Conservation (phyloP, 352 stramenopile genomes). For the Stramenopiles sp. region DNA sequence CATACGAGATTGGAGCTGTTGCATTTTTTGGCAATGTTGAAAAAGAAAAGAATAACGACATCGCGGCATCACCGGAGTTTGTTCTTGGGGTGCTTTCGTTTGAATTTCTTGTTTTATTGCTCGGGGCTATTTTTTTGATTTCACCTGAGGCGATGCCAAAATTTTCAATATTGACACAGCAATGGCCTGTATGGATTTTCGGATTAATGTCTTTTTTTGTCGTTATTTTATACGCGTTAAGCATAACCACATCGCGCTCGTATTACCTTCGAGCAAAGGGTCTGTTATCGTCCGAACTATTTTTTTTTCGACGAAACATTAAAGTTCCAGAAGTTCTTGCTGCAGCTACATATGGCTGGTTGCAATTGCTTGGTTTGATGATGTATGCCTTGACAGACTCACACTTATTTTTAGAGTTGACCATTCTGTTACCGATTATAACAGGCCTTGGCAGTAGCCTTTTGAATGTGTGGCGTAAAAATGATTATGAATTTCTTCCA, state of each 20-base stretch:
- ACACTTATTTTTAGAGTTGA: conserved; percentile 47
- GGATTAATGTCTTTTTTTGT: conserved; percentile 50
- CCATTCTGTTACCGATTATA: conserved; percentile 43
- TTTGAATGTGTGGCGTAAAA: conserved; percentile 45
- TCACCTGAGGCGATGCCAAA: conserved; percentile 28
- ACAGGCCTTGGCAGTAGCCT: conserved; percentile 46
- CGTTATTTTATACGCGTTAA: conserved; percentile 44
- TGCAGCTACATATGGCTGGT: conserved; percentile 41
- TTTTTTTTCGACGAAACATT: conserved; percentile 36
- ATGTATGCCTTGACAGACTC: conserved; percentile 46
- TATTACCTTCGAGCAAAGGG: conserved; percentile 54
- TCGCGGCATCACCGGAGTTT: conserved; percentile 50
- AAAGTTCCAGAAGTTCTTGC: conserved; percentile 50
- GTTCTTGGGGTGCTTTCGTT: conserved; percentile 52
- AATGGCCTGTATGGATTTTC: conserved; percentile 59
- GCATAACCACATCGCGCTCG: conserved; percentile 41
- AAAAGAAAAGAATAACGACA: conserved; percentile 36
- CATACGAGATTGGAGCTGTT: conserved; percentile 46
- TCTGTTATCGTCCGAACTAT: conserved; percentile 42
- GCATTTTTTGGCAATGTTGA: conserved; percentile 52
- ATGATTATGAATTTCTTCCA: conserved; percentile 46
- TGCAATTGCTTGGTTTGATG: conserved; percentile 52
- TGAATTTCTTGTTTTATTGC: conserved; percentile 52
- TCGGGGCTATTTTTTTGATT: conserved; percentile 40
- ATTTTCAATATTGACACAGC: conserved; percentile 33